Conservation (phyloP, 192 early-diverging fungal genomes). For the Coemansia asiatica region DNA sequence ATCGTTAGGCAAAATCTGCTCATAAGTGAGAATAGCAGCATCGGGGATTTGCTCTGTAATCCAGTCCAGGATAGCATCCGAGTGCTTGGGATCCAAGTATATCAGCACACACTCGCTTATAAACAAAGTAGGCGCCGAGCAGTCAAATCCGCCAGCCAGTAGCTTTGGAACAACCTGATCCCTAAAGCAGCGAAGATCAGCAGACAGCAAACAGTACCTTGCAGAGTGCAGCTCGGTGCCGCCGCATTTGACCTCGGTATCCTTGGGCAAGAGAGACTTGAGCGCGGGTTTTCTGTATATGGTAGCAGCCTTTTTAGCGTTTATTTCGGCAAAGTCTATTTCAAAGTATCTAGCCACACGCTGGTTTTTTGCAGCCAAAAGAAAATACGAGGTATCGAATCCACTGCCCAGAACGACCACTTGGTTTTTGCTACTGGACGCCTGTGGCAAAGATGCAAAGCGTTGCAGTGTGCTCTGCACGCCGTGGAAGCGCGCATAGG, state of each 20-base stretch:
- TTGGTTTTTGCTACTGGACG: conserved; percentile 54
- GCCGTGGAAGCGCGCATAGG: conserved; percentile 71
- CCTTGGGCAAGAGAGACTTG: conserved; percentile 29
- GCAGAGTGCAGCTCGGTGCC: conserved; percentile 71
- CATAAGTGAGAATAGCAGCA: conserved; percentile 76
- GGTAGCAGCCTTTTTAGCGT: conserved; percentile 70
- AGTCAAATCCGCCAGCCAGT: conserved; percentile 51
- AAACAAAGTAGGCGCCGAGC: conserved; percentile 72
- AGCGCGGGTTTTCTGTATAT: conserved; percentile 59
- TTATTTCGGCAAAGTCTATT: conserved; percentile 89
- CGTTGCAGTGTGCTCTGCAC: conserved; percentile 65
- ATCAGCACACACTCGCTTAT: conserved; percentile 93
- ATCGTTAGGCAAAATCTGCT: conserved; percentile 89
- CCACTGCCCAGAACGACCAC: conserved; percentile 89
- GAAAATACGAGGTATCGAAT: conserved; percentile 89
- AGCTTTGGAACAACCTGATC: conserved; percentile 62
- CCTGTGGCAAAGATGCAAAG: conserved; percentile 55
- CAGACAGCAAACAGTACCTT: conserved; percentile 73
- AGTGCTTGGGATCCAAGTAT: conserved; percentile 71
- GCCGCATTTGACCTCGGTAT: conserved; percentile 53
- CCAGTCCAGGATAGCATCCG: conserved; percentile 74
- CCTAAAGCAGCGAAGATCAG: conserved; percentile 75
- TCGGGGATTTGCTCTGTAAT: conserved; percentile 53
- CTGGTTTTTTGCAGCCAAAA: conserved; percentile 60
- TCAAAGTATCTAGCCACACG: conserved; percentile 69